Percentiles rank a stretch among this genome's conserved stretches.
phyloP scores from a whole-genome alignment of 768 basidiomycete genomes.

The Serendipita sp. region DNA sequence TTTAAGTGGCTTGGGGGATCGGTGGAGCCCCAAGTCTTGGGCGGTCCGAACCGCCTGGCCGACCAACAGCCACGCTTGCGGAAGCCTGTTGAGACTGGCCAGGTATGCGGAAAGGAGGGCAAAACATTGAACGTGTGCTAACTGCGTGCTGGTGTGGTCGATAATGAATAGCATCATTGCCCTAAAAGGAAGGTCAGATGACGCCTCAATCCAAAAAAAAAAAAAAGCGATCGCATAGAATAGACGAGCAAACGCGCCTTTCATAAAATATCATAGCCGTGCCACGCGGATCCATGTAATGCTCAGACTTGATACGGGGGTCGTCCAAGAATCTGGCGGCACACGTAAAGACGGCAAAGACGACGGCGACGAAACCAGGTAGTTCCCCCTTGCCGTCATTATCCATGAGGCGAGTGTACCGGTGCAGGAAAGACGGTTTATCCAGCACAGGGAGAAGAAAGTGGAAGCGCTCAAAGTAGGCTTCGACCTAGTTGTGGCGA shows the following conservation, averaged over 20 bases:
- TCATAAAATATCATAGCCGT: slow-evolving; percentile 86
- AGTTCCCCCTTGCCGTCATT: slow-evolving; percentile 35
- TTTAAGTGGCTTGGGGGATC: slow-evolving; percentile 59
- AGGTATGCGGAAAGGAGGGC: slow-evolving; percentile 74
- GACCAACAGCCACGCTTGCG: slow-evolving; percentile 84
- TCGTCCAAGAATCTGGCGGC: slow-evolving; percentile 67
- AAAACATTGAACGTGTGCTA: slow-evolving; percentile 80
- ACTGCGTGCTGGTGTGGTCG: slow-evolving; percentile 70
- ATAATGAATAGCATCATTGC: slow-evolving; percentile 85
- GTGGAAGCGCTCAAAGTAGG: slow-evolving; percentile 76
- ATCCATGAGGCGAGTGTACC: slow-evolving; percentile 62
- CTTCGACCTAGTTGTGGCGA: slow-evolving; percentile 44
- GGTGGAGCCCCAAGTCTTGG: slow-evolving; percentile 83
- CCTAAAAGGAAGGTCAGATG: slow-evolving; percentile 24
- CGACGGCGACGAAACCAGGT: slow-evolving; percentile 59
- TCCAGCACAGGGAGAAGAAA: slow-evolving; percentile 79
- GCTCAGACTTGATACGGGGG: slow-evolving; percentile 39
- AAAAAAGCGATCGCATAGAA: not conserved
- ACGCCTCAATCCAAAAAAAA: not conserved
- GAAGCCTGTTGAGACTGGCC: slow-evolving; percentile 83
- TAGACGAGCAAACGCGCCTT: slow-evolving; percentile 32
- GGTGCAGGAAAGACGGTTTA: slow-evolving; percentile 62
- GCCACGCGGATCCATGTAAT: slow-evolving; percentile 55
- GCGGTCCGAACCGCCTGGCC: slow-evolving; percentile 81
- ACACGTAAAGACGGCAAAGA: slow-evolving; percentile 86